Evolutionary conservation across 192 early-diverging fungal species (phyloP), one percentile per base, ranked within the genome.

Genomic region (Dimargaris xerosporica): DNA sequence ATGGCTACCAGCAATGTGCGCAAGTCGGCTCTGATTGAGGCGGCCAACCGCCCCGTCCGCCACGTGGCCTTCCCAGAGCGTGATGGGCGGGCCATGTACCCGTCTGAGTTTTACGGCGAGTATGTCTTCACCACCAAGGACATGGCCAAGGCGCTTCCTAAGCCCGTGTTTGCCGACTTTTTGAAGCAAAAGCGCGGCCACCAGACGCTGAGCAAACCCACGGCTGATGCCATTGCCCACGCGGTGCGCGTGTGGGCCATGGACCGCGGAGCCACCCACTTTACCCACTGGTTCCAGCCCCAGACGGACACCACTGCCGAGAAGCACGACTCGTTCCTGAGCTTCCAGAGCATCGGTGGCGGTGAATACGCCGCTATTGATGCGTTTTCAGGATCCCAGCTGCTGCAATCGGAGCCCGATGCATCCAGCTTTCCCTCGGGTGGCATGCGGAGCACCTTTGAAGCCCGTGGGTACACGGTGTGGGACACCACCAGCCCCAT

Each of bases 211-310:
- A 93, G 96, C 76, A 85, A 91, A 64, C 80, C 84, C 39, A 99
- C 94, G 26, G 93, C 96, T 28, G 96, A 99, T 78, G 91, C 94
- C 44, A 90, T 99, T 61, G 93, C 94, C n/a, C 96, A 99, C 72
- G 96, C 96, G 29, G 96, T 88, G 62, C 84, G 89, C 43, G 85
- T 95, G 63, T 99, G 96, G 96, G 93, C 96, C 66, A 89, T 94
- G 89, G 87, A 94, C 71, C 86, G 86, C 69, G 91, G 91, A 48
- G 91, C 94, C 55, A 96, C 94, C 46, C 96, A 99, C 81, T 99
- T 94, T 71, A 97, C 94, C 45, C 96, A 99, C 79, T 97, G 94
- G 94, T 99, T 99, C 88, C 96, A 99, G 81, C 96, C 96, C 67
- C 91, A 96, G 80, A 99, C 94, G 16, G 96, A 88, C 59, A 83